Evolutionary conservation across 495 filamentous ascomycete genomes (phyloP).

Genomic region (Penicillium turbatum): DNA sequence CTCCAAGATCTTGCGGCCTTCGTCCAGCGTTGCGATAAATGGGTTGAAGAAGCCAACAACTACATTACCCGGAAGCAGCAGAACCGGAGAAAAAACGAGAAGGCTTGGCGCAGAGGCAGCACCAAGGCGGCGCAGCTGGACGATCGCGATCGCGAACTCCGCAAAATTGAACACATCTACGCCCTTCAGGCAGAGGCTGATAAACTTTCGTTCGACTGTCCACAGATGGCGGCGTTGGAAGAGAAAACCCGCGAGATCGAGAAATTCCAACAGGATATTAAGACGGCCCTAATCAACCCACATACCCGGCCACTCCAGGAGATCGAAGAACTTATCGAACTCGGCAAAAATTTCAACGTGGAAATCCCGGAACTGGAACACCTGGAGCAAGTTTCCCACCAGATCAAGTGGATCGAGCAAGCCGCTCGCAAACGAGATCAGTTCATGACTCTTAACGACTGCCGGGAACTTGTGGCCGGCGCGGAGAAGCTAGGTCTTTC

Average conservation of each 20-base stretch:
- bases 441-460: slow-evolving; percentile 68
- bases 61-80: slow-evolving; percentile 98
- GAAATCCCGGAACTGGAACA: slow-evolving; percentile 90
- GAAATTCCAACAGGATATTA: slow-evolving; percentile 77
- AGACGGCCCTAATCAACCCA: slow-evolving; percentile 59
- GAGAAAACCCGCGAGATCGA: slow-evolving; percentile 86
- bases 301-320: slow-evolving; percentile 59
- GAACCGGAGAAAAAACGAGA: slow-evolving; percentile 95
- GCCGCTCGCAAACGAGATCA: slow-evolving; percentile 59
- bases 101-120: slow-evolving; percentile 76
- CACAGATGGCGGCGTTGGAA: slow-evolving; percentile 80
- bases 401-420: slow-evolving; percentile 84
- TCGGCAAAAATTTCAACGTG: slow-evolving; percentile 84
- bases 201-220: slow-evolving; percentile 87
- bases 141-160: slow-evolving; percentile 82
- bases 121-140: slow-evolving; percentile 77
- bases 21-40: slow-evolving; percentile 93
- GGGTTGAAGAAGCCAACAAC: slow-evolving; percentile 95
- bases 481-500: slow-evolving; percentile 72
- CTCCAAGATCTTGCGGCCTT: slow-evolving; percentile 78
- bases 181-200: slow-evolving; percentile 81
- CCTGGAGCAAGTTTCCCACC: slow-evolving; percentile 73
- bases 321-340: slow-evolving; percentile 86
- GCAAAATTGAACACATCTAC: slow-evolving; percentile 85
- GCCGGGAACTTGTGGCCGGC: slow-evolving; percentile 69